These are phyloP conservation scores for Naganishia randhawae DNA, from an alignment of 768 basidiomycete species.

Conservation along the genomic window DNA sequence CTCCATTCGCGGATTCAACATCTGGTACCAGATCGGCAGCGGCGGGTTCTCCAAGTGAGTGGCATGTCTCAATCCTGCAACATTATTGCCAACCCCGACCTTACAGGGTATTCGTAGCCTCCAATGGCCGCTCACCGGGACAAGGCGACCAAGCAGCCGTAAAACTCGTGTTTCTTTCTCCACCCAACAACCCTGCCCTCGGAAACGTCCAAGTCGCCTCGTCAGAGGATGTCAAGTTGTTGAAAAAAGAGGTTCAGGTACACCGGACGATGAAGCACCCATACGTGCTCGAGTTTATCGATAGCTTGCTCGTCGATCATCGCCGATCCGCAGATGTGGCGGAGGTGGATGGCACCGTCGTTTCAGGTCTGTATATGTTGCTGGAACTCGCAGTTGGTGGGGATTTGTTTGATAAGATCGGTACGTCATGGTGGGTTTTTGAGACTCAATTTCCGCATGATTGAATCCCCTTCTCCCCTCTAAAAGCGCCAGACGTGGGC, in stretches of 20 bases:
- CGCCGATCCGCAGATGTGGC: background rate
- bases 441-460: too few species aligned
- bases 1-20: background rate
- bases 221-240: slow-evolving; percentile 58
- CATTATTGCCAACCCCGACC: background rate
- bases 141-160: background rate
- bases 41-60: slow-evolving; percentile 18
- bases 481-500: slow-evolving; percentile 80
- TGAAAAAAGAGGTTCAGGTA: slow-evolving; percentile 89
- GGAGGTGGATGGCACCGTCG: slow-evolving; percentile 55
- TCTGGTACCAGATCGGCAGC: slow-evolving; percentile 14
- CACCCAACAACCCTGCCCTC: background rate
- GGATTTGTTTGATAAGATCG: slow-evolving; percentile 97
- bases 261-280: slow-evolving; percentile 64
- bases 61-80: background rate
- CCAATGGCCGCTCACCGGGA: background rate
- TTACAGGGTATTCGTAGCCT: slow-evolving; percentile 1
- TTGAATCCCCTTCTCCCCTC: slow-evolving; percentile 1
- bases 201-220: slow-evolving; percentile 15
- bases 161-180: slow-evolving; percentile 14
- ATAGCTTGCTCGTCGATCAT: slow-evolving; percentile 61
- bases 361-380: slow-evolving; percentile 85
- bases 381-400: slow-evolving; percentile 89
- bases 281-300: slow-evolving; percentile 79
- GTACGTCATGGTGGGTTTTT: slow-evolving; percentile 63